These are phyloP conservation scores for Rosa persica DNA, from an alignment of 306 rosid genomes.

Conservation along the genomic window DNA sequence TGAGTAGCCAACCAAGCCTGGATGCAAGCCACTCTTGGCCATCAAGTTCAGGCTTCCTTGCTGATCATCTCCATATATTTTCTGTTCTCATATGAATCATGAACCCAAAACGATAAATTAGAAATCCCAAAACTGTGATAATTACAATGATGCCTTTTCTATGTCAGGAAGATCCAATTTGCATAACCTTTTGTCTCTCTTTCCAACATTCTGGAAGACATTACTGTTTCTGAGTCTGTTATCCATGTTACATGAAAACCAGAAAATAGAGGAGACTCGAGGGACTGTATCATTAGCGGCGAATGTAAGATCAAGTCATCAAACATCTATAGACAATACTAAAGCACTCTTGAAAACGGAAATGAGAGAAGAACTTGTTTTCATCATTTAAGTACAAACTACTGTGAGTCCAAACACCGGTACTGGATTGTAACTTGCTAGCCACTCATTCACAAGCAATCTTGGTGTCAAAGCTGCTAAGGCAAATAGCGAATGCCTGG, in stretches of 20 bases:
- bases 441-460: conserved; percentile 86
- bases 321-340: background rate
- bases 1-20: background rate
- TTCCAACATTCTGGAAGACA: conserved; percentile 3
- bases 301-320: background rate
- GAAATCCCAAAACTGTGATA: background rate
- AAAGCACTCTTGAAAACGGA: background rate
- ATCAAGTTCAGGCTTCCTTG: background rate
- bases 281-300: background rate
- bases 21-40: background rate
- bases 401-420: background rate
- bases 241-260: background rate
- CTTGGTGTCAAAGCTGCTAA: conserved; percentile 98
- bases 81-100: background rate
- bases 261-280: background rate
- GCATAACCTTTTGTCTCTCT: background rate
- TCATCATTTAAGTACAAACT: conserved; percentile 11
- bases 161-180: background rate
- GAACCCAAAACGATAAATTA: background rate
- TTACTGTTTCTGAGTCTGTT: background rate
- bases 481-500: conserved; percentile 98
- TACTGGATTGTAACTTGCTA: conserved; percentile 19
- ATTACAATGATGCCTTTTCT: background rate
- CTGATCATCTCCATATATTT: background rate
- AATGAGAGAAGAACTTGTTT: background rate